Conservation (phyloP, 2,329 filamentous ascomycete genomes). For the Pseudocercospora fuligena region DNA sequence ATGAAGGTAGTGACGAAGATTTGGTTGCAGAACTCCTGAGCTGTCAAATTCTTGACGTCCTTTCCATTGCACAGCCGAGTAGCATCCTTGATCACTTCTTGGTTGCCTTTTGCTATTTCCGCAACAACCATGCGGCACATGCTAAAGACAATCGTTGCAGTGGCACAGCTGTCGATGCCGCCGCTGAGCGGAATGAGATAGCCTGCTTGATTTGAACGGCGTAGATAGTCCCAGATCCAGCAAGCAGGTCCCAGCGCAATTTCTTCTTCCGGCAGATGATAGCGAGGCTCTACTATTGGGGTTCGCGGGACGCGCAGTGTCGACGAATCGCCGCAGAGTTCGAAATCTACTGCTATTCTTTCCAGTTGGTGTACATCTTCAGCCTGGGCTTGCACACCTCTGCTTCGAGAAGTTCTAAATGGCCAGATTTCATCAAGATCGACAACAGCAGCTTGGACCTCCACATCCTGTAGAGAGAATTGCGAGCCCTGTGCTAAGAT, state of each 20-base stretch:
- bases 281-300: conserved; percentile 53
- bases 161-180: conserved; percentile 66
- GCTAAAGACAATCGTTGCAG: conserved; percentile 53
- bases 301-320: conserved; percentile 48
- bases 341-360: conserved; percentile 51
- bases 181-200: conserved; percentile 64
- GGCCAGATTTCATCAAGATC: conserved; percentile 71
- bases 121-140: conserved; percentile 61
- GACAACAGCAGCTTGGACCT: conserved; percentile 60
- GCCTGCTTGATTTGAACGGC: conserved; percentile 57
- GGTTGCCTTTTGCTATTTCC: conserved; percentile 56
- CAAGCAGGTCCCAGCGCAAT: conserved; percentile 68
- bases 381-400: conserved; percentile 62
- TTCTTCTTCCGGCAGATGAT: conserved; percentile 68
- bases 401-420: conserved; percentile 61
- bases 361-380: conserved; percentile 52
- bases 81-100: conserved; percentile 61
- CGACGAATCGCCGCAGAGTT: conserved; percentile 40
- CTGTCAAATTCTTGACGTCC: conserved; percentile 53
- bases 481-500: conserved; percentile 69
- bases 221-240: conserved; percentile 70
- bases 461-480: conserved; percentile 64
- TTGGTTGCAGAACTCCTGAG: conserved; percentile 63
- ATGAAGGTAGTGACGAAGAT: conserved; percentile 71
- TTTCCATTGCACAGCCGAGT: conserved; percentile 58